Evolutionary conservation across 2,329 filamentous ascomycete genomes (phyloP), one percentile per base, ranked within the genome.

Genomic region (Fusarium pseudocircinatum): DNA sequence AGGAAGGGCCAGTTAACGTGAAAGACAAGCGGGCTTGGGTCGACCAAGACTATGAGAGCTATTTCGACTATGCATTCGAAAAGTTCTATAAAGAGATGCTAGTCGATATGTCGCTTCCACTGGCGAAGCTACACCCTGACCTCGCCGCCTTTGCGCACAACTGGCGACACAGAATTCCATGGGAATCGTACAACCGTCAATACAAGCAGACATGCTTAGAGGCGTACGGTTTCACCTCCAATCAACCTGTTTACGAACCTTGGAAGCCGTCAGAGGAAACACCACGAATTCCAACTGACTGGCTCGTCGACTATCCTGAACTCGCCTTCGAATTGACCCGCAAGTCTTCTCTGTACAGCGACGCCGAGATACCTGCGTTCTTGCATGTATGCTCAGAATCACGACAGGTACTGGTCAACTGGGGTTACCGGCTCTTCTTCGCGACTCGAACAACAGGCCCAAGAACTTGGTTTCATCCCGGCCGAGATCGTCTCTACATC

Each of bases 371-470:
- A 11, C 58, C 58, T 10, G 28, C 7, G 7, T 56, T 60, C 10
- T 13, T 60, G 11, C 58, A 60, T 16, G 58, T 60, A 5, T 60
- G 47, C 28, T 39, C 28, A 22, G 58, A 60, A 22, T 60, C 58
- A 20, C 47, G 58, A n/a, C 36, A 56, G 20, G 28, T 20, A 1
- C 58, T 60, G 1, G 13, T 42, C 12, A 15, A 20, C 1, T 60
- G 47, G 37, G 58, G 58, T 5, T 60, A 60, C 32, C 36, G 2
- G 10, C 58, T 60, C 11, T 28, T 34, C 4, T 60, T 60, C 10
- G 39, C 58, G 5, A 60, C 58, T 2, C 36, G 58, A 16, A 28
- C 37, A 9, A 13, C n/a, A 4, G 37, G 26, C 5, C 47, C 58
- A 12, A 39, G 47, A 10, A 43, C 36, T 8, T 60, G 58, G 47